These are phyloP conservation scores for Coelastrella sp. DNA, from an alignment of 139 green algal species.

Conservation along the genomic window DNA sequence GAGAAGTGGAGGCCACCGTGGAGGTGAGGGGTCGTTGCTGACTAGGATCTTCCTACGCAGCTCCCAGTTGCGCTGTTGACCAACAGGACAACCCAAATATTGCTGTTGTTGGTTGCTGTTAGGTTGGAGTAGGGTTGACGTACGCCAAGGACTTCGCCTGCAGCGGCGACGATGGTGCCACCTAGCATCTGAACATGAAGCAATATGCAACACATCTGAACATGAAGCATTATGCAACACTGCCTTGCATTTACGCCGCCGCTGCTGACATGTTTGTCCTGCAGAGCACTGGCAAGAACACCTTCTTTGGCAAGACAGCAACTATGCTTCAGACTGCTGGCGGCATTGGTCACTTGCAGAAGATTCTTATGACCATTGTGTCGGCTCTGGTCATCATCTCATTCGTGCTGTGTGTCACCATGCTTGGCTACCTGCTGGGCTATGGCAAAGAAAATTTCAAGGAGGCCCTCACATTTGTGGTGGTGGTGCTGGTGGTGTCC, in stretches of 20 bases:
- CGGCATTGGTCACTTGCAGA: conserved; percentile 79
- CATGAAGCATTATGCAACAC: background rate
- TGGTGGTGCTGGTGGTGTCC: conserved; percentile 84
- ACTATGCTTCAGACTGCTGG: conserved; percentile 73
- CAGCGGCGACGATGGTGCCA: no score
- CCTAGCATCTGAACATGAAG: no score
- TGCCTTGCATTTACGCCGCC: background rate
- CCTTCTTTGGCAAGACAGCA: conserved; percentile 92
- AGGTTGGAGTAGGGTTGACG: no score
- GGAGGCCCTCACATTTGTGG: conserved; percentile 76
- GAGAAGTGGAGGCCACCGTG: conserved; percentile 80
- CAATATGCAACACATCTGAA: background rate
- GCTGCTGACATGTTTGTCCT: background rate
- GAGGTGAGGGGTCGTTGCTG: conserved; percentile 38
- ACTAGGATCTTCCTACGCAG: no score
- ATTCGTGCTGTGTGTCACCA: conserved; percentile 75
- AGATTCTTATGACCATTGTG: conserved; percentile 83
- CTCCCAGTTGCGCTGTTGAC: no score
- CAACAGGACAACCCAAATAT: no score
- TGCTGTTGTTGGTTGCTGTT: no score
- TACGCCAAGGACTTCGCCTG: no score
- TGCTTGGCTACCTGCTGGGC: conserved; percentile 75
- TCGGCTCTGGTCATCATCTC: conserved; percentile 74
- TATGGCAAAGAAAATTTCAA: conserved; percentile 57
- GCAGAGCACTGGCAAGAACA: conserved; percentile 78